Evolutionary conservation across 495 filamentous ascomycete genomes (phyloP).

Genomic region (Antarctomyces pellizariae): DNA sequence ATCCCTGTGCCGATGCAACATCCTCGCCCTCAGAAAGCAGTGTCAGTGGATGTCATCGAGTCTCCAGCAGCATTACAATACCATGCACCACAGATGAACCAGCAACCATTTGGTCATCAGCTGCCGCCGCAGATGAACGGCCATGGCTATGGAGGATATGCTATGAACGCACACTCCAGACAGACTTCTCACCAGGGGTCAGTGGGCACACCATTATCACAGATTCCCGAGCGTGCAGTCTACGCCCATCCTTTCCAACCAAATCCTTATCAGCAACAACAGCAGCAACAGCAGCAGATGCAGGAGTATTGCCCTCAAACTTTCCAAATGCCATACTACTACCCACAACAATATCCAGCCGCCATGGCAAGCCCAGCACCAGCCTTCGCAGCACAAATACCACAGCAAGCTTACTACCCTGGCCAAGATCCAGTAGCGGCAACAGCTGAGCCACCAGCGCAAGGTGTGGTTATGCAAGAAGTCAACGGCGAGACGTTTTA

Average conservation of each 20-base stretch:
- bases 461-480: constrained; percentile 51
- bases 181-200: constrained; percentile 59
- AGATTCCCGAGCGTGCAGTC: constrained; percentile 84
- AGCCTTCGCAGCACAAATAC: constrained; percentile 31
- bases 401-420: constrained; percentile 21
- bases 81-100: constrained; percentile 36
- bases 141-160: constrained; percentile 29
- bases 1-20: constrained; percentile 79
- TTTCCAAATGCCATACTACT: constrained; percentile 29
- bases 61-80: constrained; percentile 49
- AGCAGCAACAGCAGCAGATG: constrained; percentile 33
- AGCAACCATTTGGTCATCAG: constrained; percentile 84
- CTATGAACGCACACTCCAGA: constrained; percentile 30
- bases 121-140: constrained; percentile 46
- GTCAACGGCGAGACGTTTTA: constrained; percentile 91
- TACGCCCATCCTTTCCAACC: constrained; percentile 87
- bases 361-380: constrained; percentile 27
- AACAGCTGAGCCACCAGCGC: constrained; percentile 19
- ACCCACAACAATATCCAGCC: constrained; percentile 30
- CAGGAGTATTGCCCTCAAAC: constrained; percentile 32
- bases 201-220: constrained; percentile 67
- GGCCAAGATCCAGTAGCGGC: constrained; percentile 18
- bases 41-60: constrained; percentile 89
- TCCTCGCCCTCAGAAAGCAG: constrained; percentile 79
- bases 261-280: constrained; percentile 25